Evolutionary conservation across 2,329 filamentous ascomycete genomes (phyloP), one percentile per base, ranked within the genome.

Genomic region (Fusarium sp.): DNA sequence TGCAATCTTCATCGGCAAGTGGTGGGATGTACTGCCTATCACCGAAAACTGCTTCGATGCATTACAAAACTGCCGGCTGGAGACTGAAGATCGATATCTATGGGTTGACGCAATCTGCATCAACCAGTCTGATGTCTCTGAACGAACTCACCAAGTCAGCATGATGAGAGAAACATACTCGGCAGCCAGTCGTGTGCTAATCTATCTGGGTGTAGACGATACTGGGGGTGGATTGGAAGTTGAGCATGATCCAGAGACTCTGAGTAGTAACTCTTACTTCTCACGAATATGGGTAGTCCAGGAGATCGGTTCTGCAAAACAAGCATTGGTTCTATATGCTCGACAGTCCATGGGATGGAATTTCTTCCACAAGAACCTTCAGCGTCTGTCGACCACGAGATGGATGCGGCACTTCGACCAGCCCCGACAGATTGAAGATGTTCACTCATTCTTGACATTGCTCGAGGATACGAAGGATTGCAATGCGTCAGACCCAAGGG

Each of bases 51-150:
- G 56, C 13, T 58, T 26, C 2, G 52, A 59, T 7, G 56, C 56
- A 5, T 8, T 59, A 0, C 41, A 12, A 1, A 46, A 44, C 1
- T 59, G 56, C 10, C 56, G 50, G 0, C 39, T 38, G 3, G 15
- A 57, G 18, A 38, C 26, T 1, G 13, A 3, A 35, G 39, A 59
- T 21, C 20, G 50, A 7, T 11, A 7, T 8, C 11, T 58, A 5
- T 58, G 50, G 56, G 20, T 57, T 8, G 54, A 52, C 8, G 37
- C 54, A 2, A 57, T 57, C 9, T 50, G 53, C 13, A 56, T 56
- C 33, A 33, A 58, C 9, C 50, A 58, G 50, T 46, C 31, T 11
- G 10, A 57, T 5, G 3, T 46, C 0, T 57, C 24, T 24, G 56
- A 59, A 7, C 23, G 56, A 8, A 59, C 56, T 0, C 56, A 59